Percentiles rank a stretch among this genome's conserved stretches.
These are phyloP conservation scores for Porcisia hertigi DNA, from an alignment of 208 protist species.

Conservation along the genomic window DNA sequence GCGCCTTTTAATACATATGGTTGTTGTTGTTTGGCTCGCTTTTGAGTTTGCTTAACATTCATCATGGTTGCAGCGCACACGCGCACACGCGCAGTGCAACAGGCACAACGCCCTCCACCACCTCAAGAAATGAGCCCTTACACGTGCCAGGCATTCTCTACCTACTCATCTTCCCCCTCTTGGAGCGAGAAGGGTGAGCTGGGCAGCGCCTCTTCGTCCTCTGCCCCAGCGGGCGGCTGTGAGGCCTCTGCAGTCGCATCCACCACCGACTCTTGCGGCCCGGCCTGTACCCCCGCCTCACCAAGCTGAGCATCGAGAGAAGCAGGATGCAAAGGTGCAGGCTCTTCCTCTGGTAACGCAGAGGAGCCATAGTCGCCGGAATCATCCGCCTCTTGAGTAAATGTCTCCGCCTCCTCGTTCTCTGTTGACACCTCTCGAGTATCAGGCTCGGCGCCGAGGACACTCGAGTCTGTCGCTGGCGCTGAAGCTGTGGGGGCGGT, in stretches of 20 bases:
- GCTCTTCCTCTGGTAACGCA: neutral
- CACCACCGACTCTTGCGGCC: neutral
- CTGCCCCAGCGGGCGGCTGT: neutral
- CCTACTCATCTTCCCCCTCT: neutral
- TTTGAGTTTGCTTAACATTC: neutral
- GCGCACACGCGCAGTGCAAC: neutral
- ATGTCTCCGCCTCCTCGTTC: slow-evolving; percentile 4
- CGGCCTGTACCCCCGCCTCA: neutral
- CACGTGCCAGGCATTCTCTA: neutral
- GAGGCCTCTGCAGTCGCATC: neutral
- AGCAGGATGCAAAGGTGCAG: neutral
- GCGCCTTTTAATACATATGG: neutral
- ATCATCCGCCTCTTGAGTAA: neutral
- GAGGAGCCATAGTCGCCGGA: neutral
- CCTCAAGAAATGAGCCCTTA: neutral
- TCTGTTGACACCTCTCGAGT: neutral
- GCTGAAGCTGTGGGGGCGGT: neutral
- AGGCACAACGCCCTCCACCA: neutral
- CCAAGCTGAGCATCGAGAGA: neutral
- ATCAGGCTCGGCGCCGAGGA: neutral
- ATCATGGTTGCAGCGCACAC: neutral
- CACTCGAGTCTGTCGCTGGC: neutral
- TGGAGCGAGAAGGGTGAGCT: neutral
- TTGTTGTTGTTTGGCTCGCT: no score
- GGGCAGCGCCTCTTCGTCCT: slow-evolving; percentile 3